phyloP scores from a whole-genome alignment of 2,329 filamentous ascomycete species.

The Lomentospora prolificans region DNA sequence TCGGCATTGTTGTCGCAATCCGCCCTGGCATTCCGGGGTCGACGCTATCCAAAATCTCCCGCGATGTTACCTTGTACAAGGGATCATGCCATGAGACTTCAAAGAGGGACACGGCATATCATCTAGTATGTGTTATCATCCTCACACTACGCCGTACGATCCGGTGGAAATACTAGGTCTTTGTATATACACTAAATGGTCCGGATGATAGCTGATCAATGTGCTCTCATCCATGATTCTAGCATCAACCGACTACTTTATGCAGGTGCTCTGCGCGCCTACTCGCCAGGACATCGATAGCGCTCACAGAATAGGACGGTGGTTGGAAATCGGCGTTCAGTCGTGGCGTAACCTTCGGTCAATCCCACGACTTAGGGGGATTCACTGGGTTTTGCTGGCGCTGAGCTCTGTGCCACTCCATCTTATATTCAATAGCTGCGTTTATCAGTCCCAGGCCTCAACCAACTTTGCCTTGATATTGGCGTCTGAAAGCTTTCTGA shows the following conservation, averaged over 20 bases:
- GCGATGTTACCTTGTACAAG: too few species aligned
- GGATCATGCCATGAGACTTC: too few species aligned
- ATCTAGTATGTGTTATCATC: too few species aligned
- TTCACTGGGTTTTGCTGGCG: not conserved
- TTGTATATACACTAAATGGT: too few species aligned
- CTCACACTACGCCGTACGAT: too few species aligned
- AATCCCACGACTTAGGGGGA: not conserved
- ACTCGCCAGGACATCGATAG: constrained; percentile 9
- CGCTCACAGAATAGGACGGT: not conserved
- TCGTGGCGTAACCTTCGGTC: not conserved
- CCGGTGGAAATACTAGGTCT: too few species aligned
- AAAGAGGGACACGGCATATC: too few species aligned
- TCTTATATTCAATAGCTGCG: not conserved
- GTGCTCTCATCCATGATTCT: constrained; percentile 6
- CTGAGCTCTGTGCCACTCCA: not conserved
- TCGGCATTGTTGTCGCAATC: too few species aligned
- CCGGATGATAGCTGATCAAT: too few species aligned
- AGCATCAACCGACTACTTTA: constrained; percentile 13
- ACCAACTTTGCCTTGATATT: not conserved
- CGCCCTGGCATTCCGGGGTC: too few species aligned
- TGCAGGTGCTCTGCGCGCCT: constrained; percentile 13
- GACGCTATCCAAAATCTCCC: too few species aligned
- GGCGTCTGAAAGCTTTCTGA: not conserved
- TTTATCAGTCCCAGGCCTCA: not conserved
- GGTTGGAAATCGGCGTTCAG: not conserved